Conservation (phyloP, 306 rosid species). For the Carpinus fangiana region DNA sequence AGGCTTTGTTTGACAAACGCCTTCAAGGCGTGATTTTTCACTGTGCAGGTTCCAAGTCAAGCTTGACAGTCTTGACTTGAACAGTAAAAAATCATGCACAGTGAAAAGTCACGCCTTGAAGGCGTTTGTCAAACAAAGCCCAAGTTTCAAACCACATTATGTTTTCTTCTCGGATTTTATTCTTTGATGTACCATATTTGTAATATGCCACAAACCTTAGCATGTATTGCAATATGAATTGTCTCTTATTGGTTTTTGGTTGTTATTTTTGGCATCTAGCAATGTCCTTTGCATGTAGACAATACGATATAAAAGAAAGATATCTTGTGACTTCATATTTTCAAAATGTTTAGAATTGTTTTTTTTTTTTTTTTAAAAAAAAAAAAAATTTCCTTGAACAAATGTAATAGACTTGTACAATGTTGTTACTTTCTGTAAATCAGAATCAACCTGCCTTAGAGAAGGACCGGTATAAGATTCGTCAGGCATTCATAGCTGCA, state of each 20-base stretch:
- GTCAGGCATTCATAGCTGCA: conserved; percentile 89
- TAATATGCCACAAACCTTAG: background rate
- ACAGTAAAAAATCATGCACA: no score
- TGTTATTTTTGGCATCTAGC: conserved; percentile 11
- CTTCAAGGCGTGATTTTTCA: no score
- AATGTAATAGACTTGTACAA: conserved; percentile 21
- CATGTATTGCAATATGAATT: conserved; percentile 8
- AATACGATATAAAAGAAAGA: background rate
- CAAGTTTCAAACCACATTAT: background rate
- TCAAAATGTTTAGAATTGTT: background rate
- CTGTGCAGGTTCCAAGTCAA: no score
- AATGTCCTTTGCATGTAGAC: background rate
- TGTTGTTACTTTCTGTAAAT: conserved; percentile 26
- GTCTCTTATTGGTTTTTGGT: conserved; percentile 1
- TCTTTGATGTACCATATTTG: background rate
- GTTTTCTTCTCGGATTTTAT: background rate
- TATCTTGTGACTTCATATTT: background rate
- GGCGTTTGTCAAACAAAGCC: no score
- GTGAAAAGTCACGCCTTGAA: no score
- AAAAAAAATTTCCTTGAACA: no score
- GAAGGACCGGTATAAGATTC: conserved; percentile 95
- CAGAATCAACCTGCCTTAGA: conserved; percentile 99
- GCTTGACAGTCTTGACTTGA: no score
- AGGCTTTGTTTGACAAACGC: no score
- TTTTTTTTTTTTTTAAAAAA: no score